A percentile compares a stretch with the other conserved stretches of the same genome.
Evolutionary conservation across 2,329 filamentous ascomycete species (phyloP).

Genomic region (Xylariaceae sp.): DNA sequence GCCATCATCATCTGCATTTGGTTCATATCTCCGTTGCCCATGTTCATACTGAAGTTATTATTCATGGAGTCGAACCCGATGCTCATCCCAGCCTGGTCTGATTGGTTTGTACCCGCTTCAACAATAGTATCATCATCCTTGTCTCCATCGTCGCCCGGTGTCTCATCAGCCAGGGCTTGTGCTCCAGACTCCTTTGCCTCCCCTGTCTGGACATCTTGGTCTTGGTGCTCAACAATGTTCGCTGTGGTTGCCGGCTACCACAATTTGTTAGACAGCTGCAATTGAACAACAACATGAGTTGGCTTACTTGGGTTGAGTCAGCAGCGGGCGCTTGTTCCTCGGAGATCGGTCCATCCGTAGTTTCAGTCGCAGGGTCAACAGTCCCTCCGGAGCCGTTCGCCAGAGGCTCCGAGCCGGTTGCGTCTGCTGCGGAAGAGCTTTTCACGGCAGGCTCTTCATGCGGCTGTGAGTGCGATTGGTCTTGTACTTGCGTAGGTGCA

Average conservation of each 20-base stretch:
- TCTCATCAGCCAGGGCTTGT: slow-evolving; percentile 14
- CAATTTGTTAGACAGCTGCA: too few species aligned
- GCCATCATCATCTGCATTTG: slow-evolving; percentile 81
- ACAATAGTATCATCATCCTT: slow-evolving; percentile 27
- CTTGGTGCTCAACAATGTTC: too few species aligned
- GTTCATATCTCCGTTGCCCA: slow-evolving; percentile 64
- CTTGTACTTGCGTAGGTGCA: slow-evolving; percentile 30
- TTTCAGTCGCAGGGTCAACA: slow-evolving; percentile 5
- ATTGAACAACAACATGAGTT: too few species aligned
- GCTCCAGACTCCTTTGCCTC: slow-evolving; percentile 15
- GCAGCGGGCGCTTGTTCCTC: background rate
- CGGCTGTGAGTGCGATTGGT: slow-evolving; percentile 11
- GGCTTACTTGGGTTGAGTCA: too few species aligned
- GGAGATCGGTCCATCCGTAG: background rate
- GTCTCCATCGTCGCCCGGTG: slow-evolving; percentile 24
- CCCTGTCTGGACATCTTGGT: slow-evolving; percentile 5
- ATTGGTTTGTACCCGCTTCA: slow-evolving; percentile 32
- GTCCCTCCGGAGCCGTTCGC: slow-evolving; percentile 3
- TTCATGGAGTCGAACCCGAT: slow-evolving; percentile 39
- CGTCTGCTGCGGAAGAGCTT: slow-evolving; percentile 12
- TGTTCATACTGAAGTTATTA: slow-evolving; percentile 58
- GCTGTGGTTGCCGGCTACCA: too few species aligned
- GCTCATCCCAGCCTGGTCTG: slow-evolving; percentile 28
- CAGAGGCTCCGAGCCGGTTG: slow-evolving; percentile 13
- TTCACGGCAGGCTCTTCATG: slow-evolving; percentile 14